A percentile compares a stretch with the other conserved stretches of the same genome.
Evolutionary conservation across 352 stramenopile genomes (phyloP).

Genomic region (Phytophthora cryptogea): DNA sequence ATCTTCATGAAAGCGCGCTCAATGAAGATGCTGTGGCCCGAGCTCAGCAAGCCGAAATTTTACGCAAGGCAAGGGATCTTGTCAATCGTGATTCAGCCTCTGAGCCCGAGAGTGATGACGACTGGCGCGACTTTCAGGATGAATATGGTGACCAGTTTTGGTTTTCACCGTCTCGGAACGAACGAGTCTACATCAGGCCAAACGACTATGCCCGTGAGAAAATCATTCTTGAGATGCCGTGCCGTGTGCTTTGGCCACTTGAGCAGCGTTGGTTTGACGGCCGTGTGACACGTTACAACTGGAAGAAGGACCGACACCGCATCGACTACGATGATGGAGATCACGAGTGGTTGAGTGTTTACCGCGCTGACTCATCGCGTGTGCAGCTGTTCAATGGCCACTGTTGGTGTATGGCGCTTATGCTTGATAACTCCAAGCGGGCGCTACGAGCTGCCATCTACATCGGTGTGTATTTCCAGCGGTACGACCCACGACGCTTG

Average conservation of each 20-base stretch:
- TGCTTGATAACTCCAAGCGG: slow-evolving; percentile 59
- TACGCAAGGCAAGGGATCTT: slow-evolving; percentile 51
- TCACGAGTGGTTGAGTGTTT: slow-evolving; percentile 72
- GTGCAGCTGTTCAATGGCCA: slow-evolving; percentile 72
- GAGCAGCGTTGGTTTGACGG: slow-evolving; percentile 82
- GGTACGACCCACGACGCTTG: slow-evolving; percentile 54
- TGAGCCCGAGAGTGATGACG: slow-evolving; percentile 73
- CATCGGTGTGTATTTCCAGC: slow-evolving; percentile 49
- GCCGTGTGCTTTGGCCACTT: slow-evolving; percentile 73
- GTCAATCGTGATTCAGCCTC: slow-evolving; percentile 74
- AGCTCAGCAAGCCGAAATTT: slow-evolving; percentile 48
- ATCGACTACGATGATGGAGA: slow-evolving; percentile 80
- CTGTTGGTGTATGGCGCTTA: slow-evolving; percentile 75
- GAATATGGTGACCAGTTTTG: slow-evolving; percentile 71
- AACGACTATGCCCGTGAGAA: slow-evolving; percentile 63
- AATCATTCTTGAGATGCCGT: slow-evolving; percentile 60
- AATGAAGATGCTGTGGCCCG: slow-evolving; percentile 51
- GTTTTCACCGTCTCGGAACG: slow-evolving; percentile 78
- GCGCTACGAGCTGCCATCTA: slow-evolving; percentile 60
- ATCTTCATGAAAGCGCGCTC: slow-evolving; percentile 53
- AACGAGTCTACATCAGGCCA: slow-evolving; percentile 63
- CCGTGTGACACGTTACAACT: slow-evolving; percentile 55
- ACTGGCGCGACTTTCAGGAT: slow-evolving; percentile 76
- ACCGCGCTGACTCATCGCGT: slow-evolving; percentile 38
- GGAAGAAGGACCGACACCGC: slow-evolving; percentile 65